Evolutionary conservation across 345 rosid genomes (phyloP).

Genomic region (Adansonia digitata): DNA sequence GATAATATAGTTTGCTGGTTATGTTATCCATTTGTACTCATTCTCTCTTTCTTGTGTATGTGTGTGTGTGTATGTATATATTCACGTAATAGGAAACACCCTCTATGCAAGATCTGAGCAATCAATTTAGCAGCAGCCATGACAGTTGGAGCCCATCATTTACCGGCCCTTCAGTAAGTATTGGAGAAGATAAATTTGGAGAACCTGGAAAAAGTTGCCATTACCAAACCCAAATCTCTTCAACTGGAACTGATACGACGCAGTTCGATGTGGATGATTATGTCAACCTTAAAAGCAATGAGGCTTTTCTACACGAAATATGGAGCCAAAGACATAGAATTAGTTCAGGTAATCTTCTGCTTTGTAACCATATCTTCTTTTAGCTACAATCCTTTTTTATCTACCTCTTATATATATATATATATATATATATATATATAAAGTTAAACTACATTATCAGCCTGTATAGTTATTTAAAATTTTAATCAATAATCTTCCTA

Average conservation of each 20-base stretch:
- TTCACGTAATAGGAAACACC: constrained; percentile 38
- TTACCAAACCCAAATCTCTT: constrained; percentile 1
- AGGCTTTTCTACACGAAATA: constrained; percentile 53
- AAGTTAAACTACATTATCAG: no score
- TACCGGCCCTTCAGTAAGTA: constrained; percentile 23
- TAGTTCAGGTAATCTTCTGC: constrained; percentile 57
- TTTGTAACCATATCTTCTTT: constrained; percentile 45
- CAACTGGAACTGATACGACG: constrained; percentile 21
- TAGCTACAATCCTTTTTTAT: constrained; percentile 3
- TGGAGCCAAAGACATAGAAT: constrained; percentile 66
- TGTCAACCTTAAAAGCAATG: constrained; percentile 42
- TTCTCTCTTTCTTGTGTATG: not conserved
- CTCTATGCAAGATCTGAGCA: constrained; percentile 32
- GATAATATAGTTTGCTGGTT: not conserved
- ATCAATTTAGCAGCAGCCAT: constrained; percentile 52
- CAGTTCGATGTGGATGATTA: constrained; percentile 53
- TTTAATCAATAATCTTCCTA: no score
- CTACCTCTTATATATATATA: no score
- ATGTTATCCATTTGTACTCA: not conserved
- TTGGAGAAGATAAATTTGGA: constrained; percentile 22
- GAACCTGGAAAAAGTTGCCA: constrained; percentile 21
- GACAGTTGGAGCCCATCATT: constrained; percentile 76
- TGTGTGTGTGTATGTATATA: no score
- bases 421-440: no score
- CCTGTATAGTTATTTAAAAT: no score